Conservation (phyloP, 208 protist species). For the Leishmania lainsoni region DNA sequence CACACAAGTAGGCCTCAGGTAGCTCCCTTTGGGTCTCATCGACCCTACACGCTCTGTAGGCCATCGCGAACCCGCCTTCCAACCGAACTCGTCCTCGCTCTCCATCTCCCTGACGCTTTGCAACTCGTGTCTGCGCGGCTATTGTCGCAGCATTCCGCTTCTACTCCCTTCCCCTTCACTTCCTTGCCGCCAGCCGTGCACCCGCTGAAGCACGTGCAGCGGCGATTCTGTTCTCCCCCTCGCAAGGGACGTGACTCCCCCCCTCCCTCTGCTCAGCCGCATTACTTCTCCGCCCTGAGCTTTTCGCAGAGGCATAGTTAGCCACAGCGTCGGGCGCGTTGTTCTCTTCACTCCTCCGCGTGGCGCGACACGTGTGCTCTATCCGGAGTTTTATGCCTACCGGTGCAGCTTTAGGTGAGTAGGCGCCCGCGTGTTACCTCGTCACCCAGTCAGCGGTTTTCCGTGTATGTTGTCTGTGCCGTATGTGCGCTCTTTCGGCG, state of each 20-base stretch:
- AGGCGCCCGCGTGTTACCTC: neutral
- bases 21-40: neutral
- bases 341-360: neutral
- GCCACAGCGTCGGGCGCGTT: neutral
- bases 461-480: neutral
- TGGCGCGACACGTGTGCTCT: neutral
- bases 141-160: too few relatives aligned
- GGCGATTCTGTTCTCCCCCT: neutral
- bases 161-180: neutral
- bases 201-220: neutral
- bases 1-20: neutral
- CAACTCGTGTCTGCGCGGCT: too few relatives aligned
- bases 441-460: neutral
- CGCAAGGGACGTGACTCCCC: neutral
- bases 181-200: neutral
- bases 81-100: neutral
- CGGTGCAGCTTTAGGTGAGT: neutral
- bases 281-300: neutral
- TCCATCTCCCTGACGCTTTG: neutral
- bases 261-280: too few relatives aligned
- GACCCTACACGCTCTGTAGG: neutral
- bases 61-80: neutral
- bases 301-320: neutral
- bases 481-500: neutral
- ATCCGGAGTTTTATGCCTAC: neutral